Percentiles rank a stretch among this genome's conserved stretches.
Conservation (phyloP, 345 rosid genomes). For the Boechera divaricarpa region DNA sequence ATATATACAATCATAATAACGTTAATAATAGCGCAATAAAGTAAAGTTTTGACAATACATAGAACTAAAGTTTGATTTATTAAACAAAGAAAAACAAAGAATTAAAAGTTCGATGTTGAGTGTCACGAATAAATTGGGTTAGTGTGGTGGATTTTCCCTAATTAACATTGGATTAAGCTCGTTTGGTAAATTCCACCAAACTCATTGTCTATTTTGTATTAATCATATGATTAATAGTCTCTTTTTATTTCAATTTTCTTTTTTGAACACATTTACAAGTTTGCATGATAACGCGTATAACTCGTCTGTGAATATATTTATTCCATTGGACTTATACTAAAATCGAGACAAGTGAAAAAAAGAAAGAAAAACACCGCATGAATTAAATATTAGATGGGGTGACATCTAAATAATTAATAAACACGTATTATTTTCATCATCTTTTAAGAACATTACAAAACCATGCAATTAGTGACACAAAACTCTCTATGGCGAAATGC, state of each 20-base stretch:
- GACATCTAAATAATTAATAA: neutral
- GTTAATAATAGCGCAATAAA: constrained; percentile 37
- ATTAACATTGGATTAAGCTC: constrained; percentile 34
- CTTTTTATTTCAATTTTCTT: neutral
- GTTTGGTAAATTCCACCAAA: constrained; percentile 40
- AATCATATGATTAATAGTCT: constrained; percentile 9
- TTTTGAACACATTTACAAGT: neutral
- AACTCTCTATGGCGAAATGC: constrained; percentile 2
- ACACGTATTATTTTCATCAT: neutral
- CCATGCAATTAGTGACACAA: neutral
- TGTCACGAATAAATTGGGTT: constrained; percentile 40
- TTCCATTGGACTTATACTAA: neutral
- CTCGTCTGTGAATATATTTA: neutral
- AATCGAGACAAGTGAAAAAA: neutral
- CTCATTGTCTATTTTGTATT: constrained; percentile 41
- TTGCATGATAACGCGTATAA: constrained; percentile 13
- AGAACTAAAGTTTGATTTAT: constrained; percentile 42
- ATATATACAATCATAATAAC: constrained; percentile 34
- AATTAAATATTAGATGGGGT: neutral
- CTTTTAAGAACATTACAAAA: neutral
- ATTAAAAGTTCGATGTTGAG: constrained; percentile 43
- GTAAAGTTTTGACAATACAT: constrained; percentile 44
- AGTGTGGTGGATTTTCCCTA: constrained; percentile 31
- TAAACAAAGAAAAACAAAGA: constrained; percentile 23
- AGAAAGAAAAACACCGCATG: neutral